Evolutionary conservation across 768 basidiomycete genomes (phyloP).

Genomic region (Leucocoprinus sp.): DNA sequence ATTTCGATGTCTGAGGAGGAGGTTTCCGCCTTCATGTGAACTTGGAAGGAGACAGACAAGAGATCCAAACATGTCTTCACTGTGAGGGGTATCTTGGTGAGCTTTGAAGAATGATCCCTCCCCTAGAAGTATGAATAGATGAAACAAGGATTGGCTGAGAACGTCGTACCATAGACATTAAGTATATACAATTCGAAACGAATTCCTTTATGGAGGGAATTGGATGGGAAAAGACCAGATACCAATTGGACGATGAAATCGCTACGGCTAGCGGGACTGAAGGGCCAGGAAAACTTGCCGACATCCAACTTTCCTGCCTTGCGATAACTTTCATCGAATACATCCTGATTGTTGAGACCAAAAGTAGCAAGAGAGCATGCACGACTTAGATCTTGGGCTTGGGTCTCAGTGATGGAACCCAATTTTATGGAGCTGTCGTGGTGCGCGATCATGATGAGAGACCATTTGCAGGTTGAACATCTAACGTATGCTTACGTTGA

Average conservation of each 20-base stretch:
- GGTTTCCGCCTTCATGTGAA: slow-evolving; percentile 34
- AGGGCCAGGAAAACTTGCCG: slow-evolving; percentile 23
- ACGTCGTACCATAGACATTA: slow-evolving; percentile 31
- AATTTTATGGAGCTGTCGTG: neutral
- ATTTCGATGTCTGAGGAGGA: slow-evolving; percentile 28
- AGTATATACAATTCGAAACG: slow-evolving; percentile 29
- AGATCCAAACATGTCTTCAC: slow-evolving; percentile 39
- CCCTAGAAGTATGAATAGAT: neutral
- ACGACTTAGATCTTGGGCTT: neutral
- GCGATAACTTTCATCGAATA: slow-evolving; percentile 36
- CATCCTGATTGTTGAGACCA: slow-evolving; percentile 24
- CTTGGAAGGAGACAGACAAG: slow-evolving; percentile 42
- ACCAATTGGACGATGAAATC: slow-evolving; percentile 19
- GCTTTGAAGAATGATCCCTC: neutral
- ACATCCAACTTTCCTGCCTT: slow-evolving; percentile 38
- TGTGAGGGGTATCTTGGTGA: slow-evolving; percentile 32
- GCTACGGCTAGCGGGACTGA: slow-evolving; percentile 18
- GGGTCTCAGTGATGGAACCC: neutral
- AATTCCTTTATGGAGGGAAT: slow-evolving; percentile 7
- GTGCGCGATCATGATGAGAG: neutral
- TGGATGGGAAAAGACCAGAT: slow-evolving; percentile 15
- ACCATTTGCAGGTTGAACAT: neutral
- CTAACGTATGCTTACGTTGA: neutral
- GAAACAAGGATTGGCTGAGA: neutral
- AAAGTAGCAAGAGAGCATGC: neutral